These are phyloP conservation scores for Corniculantispora saksenae DNA, from an alignment of 2,329 filamentous ascomycete species.

Conservation along the genomic window DNA sequence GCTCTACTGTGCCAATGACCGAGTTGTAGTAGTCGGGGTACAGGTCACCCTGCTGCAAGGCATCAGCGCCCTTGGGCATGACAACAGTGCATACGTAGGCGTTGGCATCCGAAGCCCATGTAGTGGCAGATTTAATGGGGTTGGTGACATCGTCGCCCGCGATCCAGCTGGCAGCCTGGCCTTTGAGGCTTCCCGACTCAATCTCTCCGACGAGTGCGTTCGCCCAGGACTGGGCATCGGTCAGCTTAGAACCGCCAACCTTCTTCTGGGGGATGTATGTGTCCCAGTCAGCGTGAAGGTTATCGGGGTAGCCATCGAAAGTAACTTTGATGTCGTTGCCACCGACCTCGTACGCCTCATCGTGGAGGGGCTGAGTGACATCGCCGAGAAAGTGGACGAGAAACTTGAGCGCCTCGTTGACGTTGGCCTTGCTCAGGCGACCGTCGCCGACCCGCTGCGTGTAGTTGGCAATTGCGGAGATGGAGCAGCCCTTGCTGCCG, in stretches of 20 bases:
- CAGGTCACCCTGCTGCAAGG: slow-evolving; percentile 42
- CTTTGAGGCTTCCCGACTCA: slow-evolving; percentile 38
- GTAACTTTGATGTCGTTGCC: slow-evolving; percentile 39
- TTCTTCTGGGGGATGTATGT: slow-evolving; percentile 54
- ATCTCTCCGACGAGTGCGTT: slow-evolving; percentile 36
- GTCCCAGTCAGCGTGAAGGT: slow-evolving; percentile 65
- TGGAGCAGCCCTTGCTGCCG: slow-evolving; percentile 28
- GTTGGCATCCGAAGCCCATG: slow-evolving; percentile 45
- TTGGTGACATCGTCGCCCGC: slow-evolving; percentile 35
- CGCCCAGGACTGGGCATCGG: slow-evolving; percentile 42
- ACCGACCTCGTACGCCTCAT: slow-evolving; percentile 52
- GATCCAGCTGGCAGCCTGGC: slow-evolving; percentile 37
- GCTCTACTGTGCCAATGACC: slow-evolving; percentile 40
- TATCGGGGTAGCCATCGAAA: slow-evolving; percentile 44
- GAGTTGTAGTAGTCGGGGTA: slow-evolving; percentile 41
- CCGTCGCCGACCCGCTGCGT: slow-evolving; percentile 27
- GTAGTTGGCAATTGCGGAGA: slow-evolving; percentile 31
- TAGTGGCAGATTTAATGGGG: slow-evolving; percentile 33
- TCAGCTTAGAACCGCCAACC: slow-evolving; percentile 36
- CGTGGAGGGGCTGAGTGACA: slow-evolving; percentile 57
- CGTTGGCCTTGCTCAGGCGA: slow-evolving; percentile 22
- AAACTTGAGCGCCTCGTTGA: slow-evolving; percentile 28
- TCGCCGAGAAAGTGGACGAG: slow-evolving; percentile 55
- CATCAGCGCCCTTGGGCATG: slow-evolving; percentile 37
- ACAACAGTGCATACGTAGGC: slow-evolving; percentile 46